Conservation (phyloP, 2,329 filamentous ascomycete species). For the Reticulascus tulasneorum region DNA sequence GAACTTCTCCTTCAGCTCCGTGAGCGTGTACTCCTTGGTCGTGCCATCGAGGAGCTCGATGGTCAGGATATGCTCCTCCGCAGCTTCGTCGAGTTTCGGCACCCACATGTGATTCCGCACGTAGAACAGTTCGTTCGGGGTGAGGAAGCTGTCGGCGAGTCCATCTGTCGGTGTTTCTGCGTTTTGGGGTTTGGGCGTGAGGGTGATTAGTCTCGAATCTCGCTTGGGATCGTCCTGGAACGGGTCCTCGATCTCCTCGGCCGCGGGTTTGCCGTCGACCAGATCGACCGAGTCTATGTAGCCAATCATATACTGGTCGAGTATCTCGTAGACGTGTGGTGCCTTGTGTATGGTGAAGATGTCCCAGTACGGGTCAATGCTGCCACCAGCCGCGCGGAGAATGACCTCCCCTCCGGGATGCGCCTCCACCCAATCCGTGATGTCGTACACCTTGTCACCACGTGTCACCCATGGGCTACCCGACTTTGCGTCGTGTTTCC, state of each 20-base stretch:
- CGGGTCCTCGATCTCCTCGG: conserved; percentile 56
- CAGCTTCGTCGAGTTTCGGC: conserved; percentile 38
- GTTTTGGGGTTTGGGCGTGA: conserved; percentile 55
- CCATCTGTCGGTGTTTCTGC: conserved; percentile 53
- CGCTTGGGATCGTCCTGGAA: conserved; percentile 51
- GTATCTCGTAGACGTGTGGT: conserved; percentile 59
- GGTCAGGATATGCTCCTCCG: conserved; percentile 40
- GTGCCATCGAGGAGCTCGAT: conserved; percentile 55
- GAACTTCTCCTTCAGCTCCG: conserved; percentile 51
- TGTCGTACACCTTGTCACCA: conserved; percentile 64
- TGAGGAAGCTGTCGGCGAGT: conserved; percentile 47
- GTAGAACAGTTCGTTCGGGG: conserved; percentile 35
- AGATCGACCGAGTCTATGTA: conserved; percentile 57
- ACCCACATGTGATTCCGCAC: conserved; percentile 63
- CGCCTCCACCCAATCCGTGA: conserved; percentile 62
- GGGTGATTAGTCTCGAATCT: conserved; percentile 46
- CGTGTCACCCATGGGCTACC: conserved; percentile 60
- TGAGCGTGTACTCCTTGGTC: conserved; percentile 47
- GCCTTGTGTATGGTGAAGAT: conserved; percentile 67
- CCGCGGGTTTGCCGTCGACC: conserved; percentile 49
- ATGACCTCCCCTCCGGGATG: conserved; percentile 68
- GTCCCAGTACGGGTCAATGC: conserved; percentile 65
- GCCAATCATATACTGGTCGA: conserved; percentile 62
- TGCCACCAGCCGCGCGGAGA: conserved; percentile 59
- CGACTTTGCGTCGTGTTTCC: conserved; percentile 48